A percentile compares a stretch with the other conserved stretches of the same genome.
phyloP scores from a whole-genome alignment of 2,329 filamentous ascomycete species.

The Ascochyta fabae region DNA sequence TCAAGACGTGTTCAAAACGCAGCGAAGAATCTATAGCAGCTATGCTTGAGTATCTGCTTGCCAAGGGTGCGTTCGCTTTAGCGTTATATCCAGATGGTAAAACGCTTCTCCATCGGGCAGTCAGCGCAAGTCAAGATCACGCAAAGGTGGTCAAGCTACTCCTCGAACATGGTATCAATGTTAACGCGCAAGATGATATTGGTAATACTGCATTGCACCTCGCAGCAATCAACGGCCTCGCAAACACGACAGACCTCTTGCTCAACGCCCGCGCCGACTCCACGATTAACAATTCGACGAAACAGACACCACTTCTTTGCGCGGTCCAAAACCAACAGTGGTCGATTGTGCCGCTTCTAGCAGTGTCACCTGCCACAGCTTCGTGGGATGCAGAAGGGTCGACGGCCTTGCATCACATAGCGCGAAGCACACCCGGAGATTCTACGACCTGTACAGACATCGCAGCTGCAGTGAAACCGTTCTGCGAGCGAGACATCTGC shows the following conservation, averaged over 20 bases:
- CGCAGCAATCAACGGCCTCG: constrained; percentile 37
- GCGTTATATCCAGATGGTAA: constrained; percentile 36
- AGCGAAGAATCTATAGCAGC: background rate
- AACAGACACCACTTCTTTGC: constrained; percentile 39
- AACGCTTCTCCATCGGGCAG: constrained; percentile 40
- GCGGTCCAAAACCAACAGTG: constrained; percentile 39
- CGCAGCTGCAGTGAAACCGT: constrained; percentile 28
- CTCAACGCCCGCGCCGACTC: constrained; percentile 34
- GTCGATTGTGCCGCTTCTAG: constrained; percentile 35
- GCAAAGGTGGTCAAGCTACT: constrained; percentile 31
- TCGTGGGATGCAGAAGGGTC: constrained; percentile 40
- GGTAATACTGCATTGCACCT: constrained; percentile 41
- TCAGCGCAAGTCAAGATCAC: constrained; percentile 23
- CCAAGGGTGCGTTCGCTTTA: constrained; percentile 30
- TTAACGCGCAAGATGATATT: constrained; percentile 30
- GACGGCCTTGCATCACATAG: constrained; percentile 43
- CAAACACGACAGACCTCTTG: constrained; percentile 27
- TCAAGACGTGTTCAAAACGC: background rate
- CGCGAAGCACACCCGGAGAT: constrained; percentile 28
- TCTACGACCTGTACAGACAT: constrained; percentile 38
- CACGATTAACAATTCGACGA: constrained; percentile 28
- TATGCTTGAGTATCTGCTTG: constrained; percentile 34
- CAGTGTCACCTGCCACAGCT: constrained; percentile 39
- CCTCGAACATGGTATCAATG: constrained; percentile 29
- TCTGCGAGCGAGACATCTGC: constrained; percentile 41